These are phyloP conservation scores for Globisporangium paddicum DNA, from an alignment of 352 stramenopile genomes.

Conservation along the genomic window DNA sequence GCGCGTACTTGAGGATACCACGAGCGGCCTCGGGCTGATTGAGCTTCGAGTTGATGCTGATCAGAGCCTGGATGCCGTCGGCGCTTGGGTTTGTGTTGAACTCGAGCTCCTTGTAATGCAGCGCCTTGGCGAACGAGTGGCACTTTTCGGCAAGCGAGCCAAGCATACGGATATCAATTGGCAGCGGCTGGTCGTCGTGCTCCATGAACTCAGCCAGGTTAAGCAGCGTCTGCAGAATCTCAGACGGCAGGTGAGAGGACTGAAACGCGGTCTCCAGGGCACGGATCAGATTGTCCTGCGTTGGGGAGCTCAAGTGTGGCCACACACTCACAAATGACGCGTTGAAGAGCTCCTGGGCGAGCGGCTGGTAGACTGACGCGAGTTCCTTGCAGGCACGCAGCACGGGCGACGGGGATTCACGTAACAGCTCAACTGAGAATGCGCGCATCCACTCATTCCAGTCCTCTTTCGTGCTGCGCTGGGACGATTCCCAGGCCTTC, in stretches of 20 bases:
- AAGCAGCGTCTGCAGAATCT: constrained; percentile 97
- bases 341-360: constrained; percentile 98
- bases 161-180: constrained; percentile 97
- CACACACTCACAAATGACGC: constrained; percentile 99
- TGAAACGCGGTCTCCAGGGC: constrained; percentile 95
- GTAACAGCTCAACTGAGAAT: constrained; percentile 96
- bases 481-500: constrained; percentile 83
- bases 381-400: constrained; percentile 94
- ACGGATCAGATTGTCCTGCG: constrained; percentile 92
- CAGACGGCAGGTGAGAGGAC: constrained; percentile 89
- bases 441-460: constrained; percentile 99
- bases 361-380: constrained; percentile 97
- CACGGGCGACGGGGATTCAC: constrained; percentile 95
- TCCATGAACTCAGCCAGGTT: constrained; percentile 99
- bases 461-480: constrained; percentile 90
- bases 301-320: constrained; percentile 91
- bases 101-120: constrained; percentile 99
- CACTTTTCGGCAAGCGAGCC: constrained; percentile 97
- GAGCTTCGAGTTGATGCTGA: constrained; percentile 99
- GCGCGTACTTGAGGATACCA: constrained; percentile 95
- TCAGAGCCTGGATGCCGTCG: constrained; percentile 96
- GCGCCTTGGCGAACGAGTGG: constrained; percentile 97
- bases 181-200: constrained; percentile 95
- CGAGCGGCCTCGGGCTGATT: constrained; percentile 96
- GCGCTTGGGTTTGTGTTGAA: constrained; percentile 90